These are phyloP conservation scores for Magnaporthiopsis rhizophila DNA, from an alignment of 2,329 filamentous ascomycete genomes.

Conservation along the genomic window DNA sequence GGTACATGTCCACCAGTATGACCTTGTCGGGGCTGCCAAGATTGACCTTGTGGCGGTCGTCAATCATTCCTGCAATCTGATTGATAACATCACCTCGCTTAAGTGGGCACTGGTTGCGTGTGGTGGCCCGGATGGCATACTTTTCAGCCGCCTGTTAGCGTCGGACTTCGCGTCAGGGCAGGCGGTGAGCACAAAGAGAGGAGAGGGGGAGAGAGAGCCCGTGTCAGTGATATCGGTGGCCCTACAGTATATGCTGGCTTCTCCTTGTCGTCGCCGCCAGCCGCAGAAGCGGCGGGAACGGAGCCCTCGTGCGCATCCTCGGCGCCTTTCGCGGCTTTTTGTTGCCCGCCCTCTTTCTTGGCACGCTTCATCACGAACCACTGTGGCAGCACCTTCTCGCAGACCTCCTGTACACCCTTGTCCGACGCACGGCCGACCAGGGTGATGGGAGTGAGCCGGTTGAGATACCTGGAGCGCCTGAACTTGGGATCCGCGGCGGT, in stretches of 20 bases:
- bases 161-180: slow-evolving; percentile 7
- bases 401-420: slow-evolving; percentile 58
- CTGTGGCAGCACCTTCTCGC: slow-evolving; percentile 50
- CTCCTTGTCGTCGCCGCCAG: slow-evolving; percentile 3
- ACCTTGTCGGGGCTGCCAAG: slow-evolving; percentile 71
- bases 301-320: slow-evolving; percentile 3
- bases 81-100: slow-evolving; percentile 64
- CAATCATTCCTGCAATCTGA: slow-evolving; percentile 58
- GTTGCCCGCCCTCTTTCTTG: neutral
- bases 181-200: slow-evolving; percentile 5
- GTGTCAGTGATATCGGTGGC: neutral
- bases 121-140: slow-evolving; percentile 79
- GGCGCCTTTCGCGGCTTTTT: neutral
- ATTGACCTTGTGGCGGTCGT: slow-evolving; percentile 64
- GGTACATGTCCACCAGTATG: slow-evolving; percentile 72
- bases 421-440: slow-evolving; percentile 57
- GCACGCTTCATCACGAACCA: slow-evolving; percentile 46
- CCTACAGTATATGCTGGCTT: slow-evolving; percentile 31
- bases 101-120: slow-evolving; percentile 64
- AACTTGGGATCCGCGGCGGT: slow-evolving; percentile 30
- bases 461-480: slow-evolving; percentile 46
- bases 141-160: slow-evolving; percentile 3
- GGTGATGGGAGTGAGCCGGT: slow-evolving; percentile 46
- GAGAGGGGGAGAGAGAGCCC: no score
- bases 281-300: slow-evolving; percentile 14